Evolutionary conservation across 1,284 basidiomycete species (phyloP).

Genomic region (Stygiomarasmius scandens): DNA sequence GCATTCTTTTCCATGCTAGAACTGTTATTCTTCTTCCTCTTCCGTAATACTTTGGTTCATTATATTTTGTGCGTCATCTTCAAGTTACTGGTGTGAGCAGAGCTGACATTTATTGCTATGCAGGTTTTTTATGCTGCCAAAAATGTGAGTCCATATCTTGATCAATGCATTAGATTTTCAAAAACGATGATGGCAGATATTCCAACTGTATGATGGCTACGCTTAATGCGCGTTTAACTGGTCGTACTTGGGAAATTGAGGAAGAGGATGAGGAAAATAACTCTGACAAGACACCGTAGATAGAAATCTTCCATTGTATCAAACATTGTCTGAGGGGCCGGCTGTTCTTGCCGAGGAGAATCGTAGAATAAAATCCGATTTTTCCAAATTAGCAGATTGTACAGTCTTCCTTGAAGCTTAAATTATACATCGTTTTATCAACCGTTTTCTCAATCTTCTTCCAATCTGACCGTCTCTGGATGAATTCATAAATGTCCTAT

Average conservation of each 20-base stretch:
- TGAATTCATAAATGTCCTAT: slow-evolving; percentile 91
- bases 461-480: slow-evolving; percentile 92
- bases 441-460: slow-evolving; percentile 95
- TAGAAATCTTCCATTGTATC: too few species aligned
- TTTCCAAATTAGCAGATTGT: slow-evolving; percentile 39
- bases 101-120: neutral
- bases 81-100: neutral
- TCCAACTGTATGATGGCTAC: slow-evolving; percentile 17
- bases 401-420: slow-evolving; percentile 92
- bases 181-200: slow-evolving; percentile 4
- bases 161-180: neutral
- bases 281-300: too few species aligned
- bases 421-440: slow-evolving; percentile 93
- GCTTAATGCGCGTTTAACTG: slow-evolving; percentile 13
- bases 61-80: slow-evolving; percentile 11
- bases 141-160: slow-evolving; percentile 10
- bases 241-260: neutral
- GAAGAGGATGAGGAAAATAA: too few species aligned
- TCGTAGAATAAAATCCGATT: too few species aligned
- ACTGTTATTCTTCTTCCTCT: slow-evolving; percentile 11
- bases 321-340: too few species aligned
- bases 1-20: slow-evolving; percentile 12
- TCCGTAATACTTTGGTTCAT: slow-evolving; percentile 14
- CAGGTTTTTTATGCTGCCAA: slow-evolving; percentile 17
- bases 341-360: too few species aligned